phyloP scores from a whole-genome alignment of 805 yeast genomes.

The Candida schatavii region DNA sequence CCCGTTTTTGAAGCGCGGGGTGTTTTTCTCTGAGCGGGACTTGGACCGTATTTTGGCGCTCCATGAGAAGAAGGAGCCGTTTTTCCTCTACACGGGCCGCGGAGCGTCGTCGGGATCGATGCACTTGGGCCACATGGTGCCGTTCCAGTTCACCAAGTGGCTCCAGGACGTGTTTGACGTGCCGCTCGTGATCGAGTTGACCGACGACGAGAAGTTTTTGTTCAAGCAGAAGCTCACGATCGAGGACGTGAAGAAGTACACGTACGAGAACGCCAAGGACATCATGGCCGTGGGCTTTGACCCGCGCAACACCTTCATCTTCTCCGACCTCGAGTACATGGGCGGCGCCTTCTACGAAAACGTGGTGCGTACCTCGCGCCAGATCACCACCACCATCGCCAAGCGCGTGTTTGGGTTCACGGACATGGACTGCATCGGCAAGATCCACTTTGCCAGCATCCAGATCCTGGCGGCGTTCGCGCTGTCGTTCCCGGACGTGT shows the following conservation, averaged over 20 bases:
- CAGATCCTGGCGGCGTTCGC: constrained; percentile 97
- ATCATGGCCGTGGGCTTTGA: constrained; percentile 93
- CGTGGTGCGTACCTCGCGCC: constrained; percentile 88
- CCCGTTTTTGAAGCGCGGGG: constrained; percentile 83
- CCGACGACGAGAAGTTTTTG: constrained; percentile 95
- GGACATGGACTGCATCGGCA: constrained; percentile 94
- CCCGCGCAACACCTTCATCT: constrained; percentile 91
- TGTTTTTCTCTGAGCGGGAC: constrained; percentile 90
- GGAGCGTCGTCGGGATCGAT: constrained; percentile 94
- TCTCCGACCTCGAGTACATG: constrained; percentile 91
- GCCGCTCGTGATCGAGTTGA: constrained; percentile 88
- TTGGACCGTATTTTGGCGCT: constrained; percentile 73
- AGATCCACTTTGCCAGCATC: constrained; percentile 89
- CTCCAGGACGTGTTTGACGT: constrained; percentile 96
- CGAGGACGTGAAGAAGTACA: constrained; percentile 79
- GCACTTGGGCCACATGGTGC: constrained; percentile 97
- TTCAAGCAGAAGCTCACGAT: constrained; percentile 89
- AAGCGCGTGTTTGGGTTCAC: constrained; percentile 95
- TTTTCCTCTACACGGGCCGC: constrained; percentile 94
- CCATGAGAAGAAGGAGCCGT: constrained; percentile 93
- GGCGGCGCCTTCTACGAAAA: constrained; percentile 92
- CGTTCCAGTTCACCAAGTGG: constrained; percentile 96
- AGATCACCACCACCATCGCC: constrained; percentile 95
- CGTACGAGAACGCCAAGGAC: constrained; percentile 84
- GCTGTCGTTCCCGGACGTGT: constrained; percentile 89